Base-by-base conservation (phyloP, 768 basidiomycete genomes). In the Leccinum rimulosum region DNA sequence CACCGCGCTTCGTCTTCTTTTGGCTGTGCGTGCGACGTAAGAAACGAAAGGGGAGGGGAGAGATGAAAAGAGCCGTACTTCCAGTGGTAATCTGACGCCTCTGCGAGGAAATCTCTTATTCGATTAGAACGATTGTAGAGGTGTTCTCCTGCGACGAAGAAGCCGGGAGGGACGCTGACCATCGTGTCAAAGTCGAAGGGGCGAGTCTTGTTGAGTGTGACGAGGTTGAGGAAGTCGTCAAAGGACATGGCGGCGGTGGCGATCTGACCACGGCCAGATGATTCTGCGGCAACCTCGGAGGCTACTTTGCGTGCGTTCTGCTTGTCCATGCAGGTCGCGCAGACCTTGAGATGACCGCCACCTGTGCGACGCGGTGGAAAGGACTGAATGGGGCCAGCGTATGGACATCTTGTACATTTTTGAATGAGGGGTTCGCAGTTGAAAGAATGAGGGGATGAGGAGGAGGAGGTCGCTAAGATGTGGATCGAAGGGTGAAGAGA, bases 21-120 rank as follows among this genome's bases (percentile, higher is more conserved):
- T 73, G 72, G 15, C 72, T 73, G 27, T 15, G 28, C 17, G 14
- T 30, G 30, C 6, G 28, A 35, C 15, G 17, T 66, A 60, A 54
- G 49, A 17, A 36, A 11, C 30, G 8, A n/a, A 40, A 27, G 27
- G 4, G 33, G n/a, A 40, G 4, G 14, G 1, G 3, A n/a, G 3
- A n/a, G 6, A 10, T 14, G 9, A 12, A 12, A 22, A 27, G 28
- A 28, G 27, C n/a, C 72, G 6, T 35, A 73, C 72, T 73, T 73
- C 72, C 73, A 73, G 36, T 74, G 72, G 52, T 74, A 73, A 58
- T 73, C 73, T 2, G 72, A 73, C 12, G 72, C 72, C 51, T 74
- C 73, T 1, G 72, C 73, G 4, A 73, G 50, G 60, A 65, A 68
- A 52, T 74, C 73, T 61, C 73, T 70, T 62, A 74, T 68, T 63